Conservation (phyloP, 495 filamentous ascomycete species). For the Neurospora cerealis region DNA sequence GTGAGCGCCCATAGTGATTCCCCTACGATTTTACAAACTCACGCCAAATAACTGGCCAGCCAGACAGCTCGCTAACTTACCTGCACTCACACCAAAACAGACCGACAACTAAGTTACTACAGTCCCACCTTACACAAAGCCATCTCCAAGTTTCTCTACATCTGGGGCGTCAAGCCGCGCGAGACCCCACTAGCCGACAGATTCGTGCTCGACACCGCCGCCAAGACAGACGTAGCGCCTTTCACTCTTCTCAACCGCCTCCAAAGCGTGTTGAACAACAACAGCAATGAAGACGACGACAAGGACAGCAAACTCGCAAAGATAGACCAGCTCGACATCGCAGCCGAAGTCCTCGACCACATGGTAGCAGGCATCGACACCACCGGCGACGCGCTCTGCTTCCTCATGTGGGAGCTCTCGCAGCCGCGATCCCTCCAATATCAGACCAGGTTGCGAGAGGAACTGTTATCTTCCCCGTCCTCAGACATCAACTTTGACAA, state of each 20-base stretch:
- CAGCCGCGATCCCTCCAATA: conserved; percentile 34
- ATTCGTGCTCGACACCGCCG: conserved; percentile 29
- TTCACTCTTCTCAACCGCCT: conserved; percentile 39
- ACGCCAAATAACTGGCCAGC: background rate
- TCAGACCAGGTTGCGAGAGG: conserved; percentile 38
- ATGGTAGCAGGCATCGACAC: conserved; percentile 59
- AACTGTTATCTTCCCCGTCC: conserved; percentile 30
- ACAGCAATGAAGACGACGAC: background rate
- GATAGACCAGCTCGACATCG: conserved; percentile 31
- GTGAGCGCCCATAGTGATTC: conserved; percentile 23
- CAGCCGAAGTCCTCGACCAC: conserved; percentile 40
- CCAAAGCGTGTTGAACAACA: conserved; percentile 7
- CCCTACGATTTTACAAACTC: background rate
- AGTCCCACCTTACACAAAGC: conserved; percentile 28
- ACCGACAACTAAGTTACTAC: conserved; percentile 34
- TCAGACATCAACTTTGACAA: conserved; percentile 30
- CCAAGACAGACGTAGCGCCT: conserved; percentile 22
- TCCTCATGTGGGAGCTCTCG: conserved; percentile 59
- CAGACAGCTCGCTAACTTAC: background rate
- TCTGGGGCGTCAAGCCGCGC: conserved; percentile 31
- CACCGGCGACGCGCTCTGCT: conserved; percentile 54
- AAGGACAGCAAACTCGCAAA: conserved; percentile 4
- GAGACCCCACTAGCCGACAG: conserved; percentile 36
- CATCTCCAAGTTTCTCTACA: conserved; percentile 26
- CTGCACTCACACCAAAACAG: conserved; percentile 10